Conservation (phyloP, 495 filamentous ascomycete genomes). For the Xylaria flabelliformis region DNA sequence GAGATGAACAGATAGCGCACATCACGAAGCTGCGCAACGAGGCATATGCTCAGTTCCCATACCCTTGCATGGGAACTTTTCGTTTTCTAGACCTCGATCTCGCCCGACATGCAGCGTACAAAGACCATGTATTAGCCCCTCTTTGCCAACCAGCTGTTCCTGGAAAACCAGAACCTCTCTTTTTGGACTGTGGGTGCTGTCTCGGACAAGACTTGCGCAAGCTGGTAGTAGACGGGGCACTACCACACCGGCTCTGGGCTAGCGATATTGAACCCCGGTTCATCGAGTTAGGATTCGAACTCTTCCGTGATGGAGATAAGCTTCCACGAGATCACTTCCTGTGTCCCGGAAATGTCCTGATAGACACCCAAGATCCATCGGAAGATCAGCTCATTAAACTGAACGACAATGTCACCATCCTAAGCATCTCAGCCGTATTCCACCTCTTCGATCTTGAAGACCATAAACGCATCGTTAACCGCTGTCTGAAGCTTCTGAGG, state of each 20-base stretch:
- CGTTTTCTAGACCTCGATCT: slow-evolving; percentile 49
- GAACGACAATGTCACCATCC: slow-evolving; percentile 34
- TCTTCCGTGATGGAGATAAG: slow-evolving; percentile 43
- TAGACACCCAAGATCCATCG: slow-evolving; percentile 14
- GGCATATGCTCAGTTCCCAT: slow-evolving; percentile 35
- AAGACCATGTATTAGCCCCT: slow-evolving; percentile 37
- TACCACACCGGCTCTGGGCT: slow-evolving; percentile 49
- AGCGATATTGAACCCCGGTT: slow-evolving; percentile 57
- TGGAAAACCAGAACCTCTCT: slow-evolving; percentile 29
- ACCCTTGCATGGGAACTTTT: slow-evolving; percentile 52
- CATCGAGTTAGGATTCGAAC: slow-evolving; percentile 56
- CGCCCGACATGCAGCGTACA: slow-evolving; percentile 31
- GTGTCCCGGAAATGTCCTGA: slow-evolving; percentile 34
- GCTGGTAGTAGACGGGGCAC: slow-evolving; percentile 54
- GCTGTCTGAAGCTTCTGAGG: slow-evolving; percentile 39
- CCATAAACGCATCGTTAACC: slow-evolving; percentile 30
- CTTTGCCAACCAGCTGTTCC: slow-evolving; percentile 28
- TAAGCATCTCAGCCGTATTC: slow-evolving; percentile 35
- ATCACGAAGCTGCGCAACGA: slow-evolving; percentile 35
- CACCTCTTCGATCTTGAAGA: slow-evolving; percentile 37
- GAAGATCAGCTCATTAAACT: slow-evolving; percentile 30
- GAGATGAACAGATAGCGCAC: slow-evolving; percentile 30
- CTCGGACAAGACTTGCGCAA: slow-evolving; percentile 59
- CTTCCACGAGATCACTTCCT: slow-evolving; percentile 53
- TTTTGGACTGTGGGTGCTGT: slow-evolving; percentile 61